Base-by-base conservation (phyloP, 225 moss, liverwort and hornwort genomes). In the Lunularia cruciata region DNA sequence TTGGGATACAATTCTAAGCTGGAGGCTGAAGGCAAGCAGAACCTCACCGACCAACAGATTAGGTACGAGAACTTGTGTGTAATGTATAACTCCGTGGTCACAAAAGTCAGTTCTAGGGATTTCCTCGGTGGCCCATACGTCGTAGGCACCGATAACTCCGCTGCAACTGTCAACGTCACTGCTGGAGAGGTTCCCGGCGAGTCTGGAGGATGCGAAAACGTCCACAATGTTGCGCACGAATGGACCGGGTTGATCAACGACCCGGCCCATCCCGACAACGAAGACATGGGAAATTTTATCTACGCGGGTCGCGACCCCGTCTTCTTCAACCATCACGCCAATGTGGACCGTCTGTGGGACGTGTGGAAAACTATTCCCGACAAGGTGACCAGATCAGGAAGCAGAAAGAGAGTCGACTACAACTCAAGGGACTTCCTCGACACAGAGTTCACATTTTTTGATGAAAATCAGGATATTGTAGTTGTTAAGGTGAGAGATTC, bases 191-290 rank as follows among this genome's bases (percentile, higher is more conserved):
- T 23, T 8, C 72, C 78, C 1, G 38, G 75, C 18, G 59, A 65
- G 7, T 81, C 78, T 19, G 54, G 54, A 20, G 23, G 26, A 20
- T 25, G 54, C 12, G 54, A 54, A 23, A 54, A 8, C 14, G 26
- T 54, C 0, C 54, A 54, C 54, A 28, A 28, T 22, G 35, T 72
- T 20, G 63, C 79, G 0, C 85, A 86, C 53, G 63, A 73, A 4
- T 83, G 85, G 85, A 76, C 83, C 2, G 83, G 85, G 0, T 47
- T 71, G 30, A 74, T 25, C 1, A 18, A 18, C 9, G 53, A 63
- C 32, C 74, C 74, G 5, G 65, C 75, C 8, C 73, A 77, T n/a
- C 78, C 80, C 27, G 57, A 83, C 79, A 45, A 63, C 80, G 83
- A 68, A 54, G n/a, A n/a, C n/a, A n/a, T n/a, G n/a, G n/a, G n/a